phyloP scores from a whole-genome alignment of 345 rosid species.

The Isatis tinctoria region DNA sequence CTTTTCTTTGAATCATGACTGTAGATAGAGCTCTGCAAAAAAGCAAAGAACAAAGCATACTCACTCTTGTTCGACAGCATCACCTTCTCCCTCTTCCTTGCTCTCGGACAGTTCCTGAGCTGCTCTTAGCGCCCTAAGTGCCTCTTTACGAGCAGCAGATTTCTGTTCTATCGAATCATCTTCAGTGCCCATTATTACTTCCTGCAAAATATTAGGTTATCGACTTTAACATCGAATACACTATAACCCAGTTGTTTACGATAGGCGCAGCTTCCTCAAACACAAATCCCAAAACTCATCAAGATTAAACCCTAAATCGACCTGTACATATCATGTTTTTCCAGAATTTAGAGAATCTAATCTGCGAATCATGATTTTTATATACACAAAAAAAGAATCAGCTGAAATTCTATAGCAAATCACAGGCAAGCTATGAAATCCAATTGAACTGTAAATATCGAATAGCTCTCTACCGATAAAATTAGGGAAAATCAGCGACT shows the following conservation, averaged over 20 bases:
- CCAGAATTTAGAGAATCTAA: no score
- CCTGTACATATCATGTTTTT: neutral
- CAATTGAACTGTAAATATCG: neutral
- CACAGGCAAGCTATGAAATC: neutral
- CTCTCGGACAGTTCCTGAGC: slow-evolving; percentile 58
- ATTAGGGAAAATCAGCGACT: neutral
- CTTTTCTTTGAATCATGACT: neutral
- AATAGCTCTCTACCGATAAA: neutral
- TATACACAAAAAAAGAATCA: neutral
- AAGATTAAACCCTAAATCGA: neutral
- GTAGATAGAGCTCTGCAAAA: neutral
- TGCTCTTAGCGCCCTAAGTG: slow-evolving; percentile 67
- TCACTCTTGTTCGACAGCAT: slow-evolving; percentile 31
- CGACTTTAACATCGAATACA: neutral
- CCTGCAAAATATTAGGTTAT: slow-evolving; percentile 8
- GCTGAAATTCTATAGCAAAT: neutral
- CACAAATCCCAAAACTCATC: neutral
- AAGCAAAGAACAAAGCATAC: slow-evolving; percentile 8
- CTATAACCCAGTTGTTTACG: neutral
- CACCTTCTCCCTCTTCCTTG: slow-evolving; percentile 34
- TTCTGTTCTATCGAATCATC: slow-evolving; percentile 68
- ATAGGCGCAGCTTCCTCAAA: neutral
- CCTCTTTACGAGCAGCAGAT: slow-evolving; percentile 70
- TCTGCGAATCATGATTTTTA: neutral
- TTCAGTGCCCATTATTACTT: slow-evolving; percentile 46